These are phyloP conservation scores for Citrus sinensis DNA, from an alignment of 345 rosid species.

Conservation along the genomic window DVS_A1.0 CM039161.1:19658501-19659000, in stretches of 20 bases:
- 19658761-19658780: not conserved
- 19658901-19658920: conserved; percentile 15
- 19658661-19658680: no score
- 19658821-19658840: not conserved
- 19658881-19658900: not conserved
- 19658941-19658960: not conserved
- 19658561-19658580: not conserved
- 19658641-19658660: no score
- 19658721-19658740: not conserved
- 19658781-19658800: not conserved
- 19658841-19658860: not conserved
- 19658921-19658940: not conserved
- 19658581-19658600: not conserved
- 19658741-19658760: not conserved
- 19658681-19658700: not conserved
- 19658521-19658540: no score
- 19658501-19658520: no score
- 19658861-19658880: not conserved
- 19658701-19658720: not conserved
- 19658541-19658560: not conserved
- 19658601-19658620: no score
- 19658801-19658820: not conserved
- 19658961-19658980: not conserved
- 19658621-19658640: no score
- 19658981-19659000: not conserved